Evolutionary conservation across 2,329 filamentous ascomycete species (phyloP).

Genomic region (Aspergillus hiratsukae): DNA sequence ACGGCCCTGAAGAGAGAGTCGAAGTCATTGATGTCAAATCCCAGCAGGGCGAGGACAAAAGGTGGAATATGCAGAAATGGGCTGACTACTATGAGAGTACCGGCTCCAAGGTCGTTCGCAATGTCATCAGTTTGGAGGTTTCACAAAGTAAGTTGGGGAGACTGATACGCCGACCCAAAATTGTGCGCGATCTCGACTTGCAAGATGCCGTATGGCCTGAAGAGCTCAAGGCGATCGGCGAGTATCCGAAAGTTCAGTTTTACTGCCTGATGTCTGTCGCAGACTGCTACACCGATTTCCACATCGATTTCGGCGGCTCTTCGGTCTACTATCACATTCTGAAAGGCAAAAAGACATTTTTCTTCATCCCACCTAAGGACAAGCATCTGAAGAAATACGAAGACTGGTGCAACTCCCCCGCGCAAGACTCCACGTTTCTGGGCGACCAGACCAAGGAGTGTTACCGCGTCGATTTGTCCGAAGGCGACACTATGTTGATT

Average conservation of each 20-base stretch:
- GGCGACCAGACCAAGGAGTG: conserved; percentile 62
- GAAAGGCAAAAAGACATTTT: conserved; percentile 65
- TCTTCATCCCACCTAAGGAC: conserved; percentile 66
- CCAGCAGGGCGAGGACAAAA: conserved; percentile 60
- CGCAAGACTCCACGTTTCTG: conserved; percentile 63
- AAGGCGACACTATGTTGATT: conserved; percentile 67
- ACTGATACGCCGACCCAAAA: conserved; percentile 58
- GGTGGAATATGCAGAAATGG: conserved; percentile 63
- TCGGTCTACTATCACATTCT: conserved; percentile 68
- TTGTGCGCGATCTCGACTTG: conserved; percentile 59
- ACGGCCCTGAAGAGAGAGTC: conserved; percentile 58
- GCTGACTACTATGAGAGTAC: conserved; percentile 63
- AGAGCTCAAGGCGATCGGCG: conserved; percentile 49
- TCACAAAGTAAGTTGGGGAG: conserved; percentile 60
- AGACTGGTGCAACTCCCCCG: conserved; percentile 64
- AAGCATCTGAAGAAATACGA: conserved; percentile 67
- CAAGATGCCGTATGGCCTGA: conserved; percentile 50
- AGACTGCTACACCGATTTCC: conserved; percentile 68
- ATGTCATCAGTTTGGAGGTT: conserved; percentile 66
- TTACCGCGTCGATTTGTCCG: conserved; percentile 61
- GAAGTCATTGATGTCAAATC: conserved; percentile 68
- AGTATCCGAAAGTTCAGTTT: conserved; percentile 62
- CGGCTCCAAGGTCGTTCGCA: conserved; percentile 58
- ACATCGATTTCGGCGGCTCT: conserved; percentile 67
- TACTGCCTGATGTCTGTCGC: conserved; percentile 68